phyloP scores from a whole-genome alignment of 2,329 filamentous ascomycete genomes.

The Neophaeococcomyces aloes region DNA sequence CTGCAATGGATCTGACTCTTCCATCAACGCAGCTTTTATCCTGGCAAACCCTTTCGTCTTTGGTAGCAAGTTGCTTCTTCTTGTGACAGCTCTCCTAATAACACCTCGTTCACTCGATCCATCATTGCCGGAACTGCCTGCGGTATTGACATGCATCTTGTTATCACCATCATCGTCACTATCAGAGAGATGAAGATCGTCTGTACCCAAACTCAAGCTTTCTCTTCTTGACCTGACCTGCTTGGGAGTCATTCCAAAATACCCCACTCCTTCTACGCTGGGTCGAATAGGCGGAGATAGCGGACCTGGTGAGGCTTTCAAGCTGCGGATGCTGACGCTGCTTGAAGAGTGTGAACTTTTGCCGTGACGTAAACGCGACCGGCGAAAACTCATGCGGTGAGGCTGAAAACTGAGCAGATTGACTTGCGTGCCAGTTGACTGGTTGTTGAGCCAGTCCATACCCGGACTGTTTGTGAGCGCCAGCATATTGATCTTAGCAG shows the following conservation, averaged over 20 bases:
- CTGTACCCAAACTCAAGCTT: slow-evolving; percentile 81
- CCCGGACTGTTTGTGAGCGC: slow-evolving; percentile 42
- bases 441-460: slow-evolving; percentile 52
- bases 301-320: slow-evolving; percentile 57
- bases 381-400: slow-evolving; percentile 70
- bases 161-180: slow-evolving; percentile 68
- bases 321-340: slow-evolving; percentile 60
- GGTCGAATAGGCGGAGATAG: slow-evolving; percentile 62
- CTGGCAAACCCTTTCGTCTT: slow-evolving; percentile 94
- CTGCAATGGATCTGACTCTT: slow-evolving; percentile 80
- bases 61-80: slow-evolving; percentile 80
- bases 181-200: slow-evolving; percentile 70
- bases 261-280: slow-evolving; percentile 44
- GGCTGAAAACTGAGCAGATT: slow-evolving; percentile 71
- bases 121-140: slow-evolving; percentile 28
- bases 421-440: slow-evolving; percentile 51
- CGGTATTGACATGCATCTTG: slow-evolving; percentile 26
- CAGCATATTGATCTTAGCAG: slow-evolving; percentile 43
- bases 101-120: slow-evolving; percentile 48
- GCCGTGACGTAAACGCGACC: slow-evolving; percentile 47
- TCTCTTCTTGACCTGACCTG: slow-evolving; percentile 57
- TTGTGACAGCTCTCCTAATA: slow-evolving; percentile 69
- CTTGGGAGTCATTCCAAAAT: slow-evolving; percentile 44
- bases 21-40: slow-evolving; percentile 77
- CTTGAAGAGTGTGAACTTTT: slow-evolving; percentile 56